Evolutionary conservation across 345 rosid genomes (phyloP), one percentile per base, ranked within the genome.

Genomic region (Excoecaria cochinchinensis): DNA sequence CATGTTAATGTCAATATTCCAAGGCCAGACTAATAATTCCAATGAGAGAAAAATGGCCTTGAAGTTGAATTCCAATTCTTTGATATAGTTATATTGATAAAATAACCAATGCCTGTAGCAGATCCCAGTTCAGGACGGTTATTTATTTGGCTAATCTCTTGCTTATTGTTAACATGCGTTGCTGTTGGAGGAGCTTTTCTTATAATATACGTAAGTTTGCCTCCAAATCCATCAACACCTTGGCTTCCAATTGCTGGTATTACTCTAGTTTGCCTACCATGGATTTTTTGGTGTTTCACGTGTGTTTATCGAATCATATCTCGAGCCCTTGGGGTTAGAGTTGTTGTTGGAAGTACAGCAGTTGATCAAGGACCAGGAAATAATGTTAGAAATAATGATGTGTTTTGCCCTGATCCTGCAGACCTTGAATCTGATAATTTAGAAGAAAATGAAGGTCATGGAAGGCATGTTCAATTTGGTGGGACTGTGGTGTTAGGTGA

Each of bases 221-320:
- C 98, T 63, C 68, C 57, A 70, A 76, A 36, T 72, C 80, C 14
- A 36, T 78, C 91, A 15, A 73, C 82, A 0, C 13, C 79, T 16
- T 90, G 91, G 93, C 85, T 89, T 21, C 86, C 92, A 48, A 70
- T 81, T 58, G 79, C 81, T 12, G 98, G 98, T 56, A 82, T 90
- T 40, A 6, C 81, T 78, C 87, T 91, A 3, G 91, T 90, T 55
- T 88, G 92, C 83, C 81, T 92, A 16, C 98, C 97, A 15, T 92
- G 98, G 98, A 24, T 85, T 16, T 95, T 94, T 73, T 91, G 98
- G 98, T 2, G 81, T 38, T 17, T 89, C 44, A 89, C 92, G 0
- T 88, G 88, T 67, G 24, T 83, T 4, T 94, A 92, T 66, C 90
- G 94, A 0, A 48, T 92, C 57, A 1, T 87, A 25, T 94, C 97